A percentile compares a stretch with the other conserved stretches of the same genome.
phyloP scores from a whole-genome alignment of 116 monocot species.

The Iris pallida region DNA sequence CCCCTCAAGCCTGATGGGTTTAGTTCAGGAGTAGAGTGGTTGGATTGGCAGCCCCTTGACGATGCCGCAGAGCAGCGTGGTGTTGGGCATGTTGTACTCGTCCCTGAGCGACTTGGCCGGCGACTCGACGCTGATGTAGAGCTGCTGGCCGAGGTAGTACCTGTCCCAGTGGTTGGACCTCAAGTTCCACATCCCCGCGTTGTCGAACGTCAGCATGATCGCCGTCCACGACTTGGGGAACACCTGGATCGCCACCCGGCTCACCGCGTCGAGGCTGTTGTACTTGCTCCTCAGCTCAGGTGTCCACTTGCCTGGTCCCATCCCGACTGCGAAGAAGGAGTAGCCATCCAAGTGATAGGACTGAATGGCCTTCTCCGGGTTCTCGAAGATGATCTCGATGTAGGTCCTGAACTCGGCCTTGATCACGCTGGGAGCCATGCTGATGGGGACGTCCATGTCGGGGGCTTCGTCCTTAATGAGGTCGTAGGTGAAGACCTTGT shows the following conservation, averaged over 20 bases:
- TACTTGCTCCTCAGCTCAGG: constrained; percentile 38
- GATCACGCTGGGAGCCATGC: constrained; percentile 29
- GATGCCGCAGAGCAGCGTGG: constrained; percentile 23
- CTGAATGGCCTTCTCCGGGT: constrained; percentile 35
- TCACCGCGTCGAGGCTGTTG: constrained; percentile 50
- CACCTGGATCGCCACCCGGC: constrained; percentile 57
- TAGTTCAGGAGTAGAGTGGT: constrained; percentile 15
- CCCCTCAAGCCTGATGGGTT: neutral
- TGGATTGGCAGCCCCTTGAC: constrained; percentile 25
- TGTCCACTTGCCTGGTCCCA: constrained; percentile 53
- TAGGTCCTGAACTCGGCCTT: constrained; percentile 34
- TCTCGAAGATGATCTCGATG: constrained; percentile 49
- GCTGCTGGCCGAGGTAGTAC: constrained; percentile 35
- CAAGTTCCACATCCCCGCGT: constrained; percentile 61
- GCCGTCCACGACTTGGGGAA: constrained; percentile 54
- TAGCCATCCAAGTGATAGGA: constrained; percentile 48
- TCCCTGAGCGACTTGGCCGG: constrained; percentile 39
- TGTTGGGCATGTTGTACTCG: constrained; percentile 32
- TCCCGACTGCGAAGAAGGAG: constrained; percentile 50
- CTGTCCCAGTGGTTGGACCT: constrained; percentile 36
- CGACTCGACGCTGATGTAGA: constrained; percentile 43
- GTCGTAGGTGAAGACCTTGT: constrained; percentile 29
- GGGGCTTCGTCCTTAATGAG: constrained; percentile 37
- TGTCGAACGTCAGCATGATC: constrained; percentile 60
- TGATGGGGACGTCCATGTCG: neutral